Conservation (phyloP, 805 yeast species). For the Cyberlindnera lachancei region DNA sequence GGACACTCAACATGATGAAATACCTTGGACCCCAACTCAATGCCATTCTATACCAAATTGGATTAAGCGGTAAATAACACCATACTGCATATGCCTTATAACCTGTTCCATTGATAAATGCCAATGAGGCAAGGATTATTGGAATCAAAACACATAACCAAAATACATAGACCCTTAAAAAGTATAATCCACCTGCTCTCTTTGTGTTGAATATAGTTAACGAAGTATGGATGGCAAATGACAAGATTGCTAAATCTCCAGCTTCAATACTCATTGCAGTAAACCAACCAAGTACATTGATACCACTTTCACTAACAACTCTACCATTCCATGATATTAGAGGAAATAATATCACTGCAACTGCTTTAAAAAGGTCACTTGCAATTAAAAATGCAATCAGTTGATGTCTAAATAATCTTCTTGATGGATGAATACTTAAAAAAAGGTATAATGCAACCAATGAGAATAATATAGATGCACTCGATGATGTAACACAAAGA, state of each 20-base stretch:
- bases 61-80: slow-evolving; percentile 72
- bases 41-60: slow-evolving; percentile 65
- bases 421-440: slow-evolving; percentile 55
- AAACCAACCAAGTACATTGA: slow-evolving; percentile 51
- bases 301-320: slow-evolving; percentile 6
- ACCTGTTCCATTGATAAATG: slow-evolving; percentile 51
- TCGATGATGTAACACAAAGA: slow-evolving; percentile 41
- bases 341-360: slow-evolving; percentile 63
- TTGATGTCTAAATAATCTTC: slow-evolving; percentile 60
- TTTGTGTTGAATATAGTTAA: slow-evolving; percentile 62
- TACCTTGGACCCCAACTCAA: slow-evolving; percentile 82
- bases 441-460: slow-evolving; percentile 52
- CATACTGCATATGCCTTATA: slow-evolving; percentile 61
- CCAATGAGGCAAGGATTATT: slow-evolving; percentile 58
- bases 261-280: slow-evolving; percentile 79
- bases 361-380: slow-evolving; percentile 70
- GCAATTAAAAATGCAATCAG: slow-evolving; percentile 59
- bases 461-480: slow-evolving; percentile 46
- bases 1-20: slow-evolving; percentile 51
- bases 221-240: slow-evolving; percentile 79
- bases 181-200: slow-evolving; percentile 63
- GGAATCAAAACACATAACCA: slow-evolving; percentile 54
- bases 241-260: slow-evolving; percentile 74
- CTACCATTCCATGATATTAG: slow-evolving; percentile 43
- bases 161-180: slow-evolving; percentile 51